Base-by-base conservation (phyloP, 768 basidiomycete species). In the Grammothele lineata region DNA sequence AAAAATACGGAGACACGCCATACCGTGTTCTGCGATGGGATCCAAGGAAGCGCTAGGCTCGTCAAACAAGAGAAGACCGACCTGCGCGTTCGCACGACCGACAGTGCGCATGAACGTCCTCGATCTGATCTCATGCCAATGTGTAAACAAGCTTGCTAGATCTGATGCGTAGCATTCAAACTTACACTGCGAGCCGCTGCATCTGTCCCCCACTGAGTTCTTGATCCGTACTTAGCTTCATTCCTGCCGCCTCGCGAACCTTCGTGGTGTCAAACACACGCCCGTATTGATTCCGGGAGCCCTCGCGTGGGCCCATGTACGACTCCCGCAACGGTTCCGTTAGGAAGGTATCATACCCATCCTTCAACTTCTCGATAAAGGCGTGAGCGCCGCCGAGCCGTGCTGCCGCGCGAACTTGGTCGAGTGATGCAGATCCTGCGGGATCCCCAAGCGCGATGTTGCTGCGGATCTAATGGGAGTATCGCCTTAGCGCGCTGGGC, bases 371-470 rank as follows among this genome's bases (percentile, higher is more conserved):
- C 45, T 77, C 72, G 24, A 90, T 74, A 47, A 89, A 80, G 14
- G 71, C 72, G 27, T 76, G 70, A 0, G 87, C 85, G 0, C 87
- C 88, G 15, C 85, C 88, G 1, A 89, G 66, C 35, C 68, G 66
- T 1, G 88, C 88, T 3, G 87, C 88, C 54, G 80, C 68, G 3
- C 69, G 69, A 40, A 90, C 71, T 41, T 75, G 74, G 17, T 77
- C 74, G 4, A 76, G 68, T 57, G 85, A 77, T 9, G 63, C 54
- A 1, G 69, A 69, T 51, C 78, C 63, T 11, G 71, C 59, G 2
- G 87, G 84, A 58, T 84, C 80, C 4, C 87, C 87, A 3, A 89
- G 70, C 0, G 74, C 80, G 44, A 91, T 89, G 58, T 91, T 91
- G 47, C 89, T 86, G 56, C 70, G 75, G 39, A 91, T 80, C n/a